These are phyloP conservation scores for Perilla frutescens DNA, from an alignment of 257 asterid species.

Conservation along the genomic window DNA sequence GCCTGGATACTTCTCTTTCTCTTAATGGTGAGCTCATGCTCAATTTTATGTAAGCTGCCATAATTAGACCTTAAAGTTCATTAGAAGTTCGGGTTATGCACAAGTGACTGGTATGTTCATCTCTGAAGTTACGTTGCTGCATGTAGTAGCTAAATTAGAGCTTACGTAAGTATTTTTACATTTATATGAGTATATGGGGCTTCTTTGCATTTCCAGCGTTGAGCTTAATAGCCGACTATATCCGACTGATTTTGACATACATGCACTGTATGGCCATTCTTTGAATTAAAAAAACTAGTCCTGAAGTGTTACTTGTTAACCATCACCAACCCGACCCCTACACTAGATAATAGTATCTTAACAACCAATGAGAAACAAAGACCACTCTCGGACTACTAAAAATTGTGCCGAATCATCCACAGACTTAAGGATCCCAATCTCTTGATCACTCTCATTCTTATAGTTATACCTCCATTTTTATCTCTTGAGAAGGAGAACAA, in stretches of 20 bases:
- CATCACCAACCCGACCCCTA: neutral
- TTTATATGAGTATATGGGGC: neutral
- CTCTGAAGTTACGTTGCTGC: neutral
- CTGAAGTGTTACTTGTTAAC: conserved; percentile 8
- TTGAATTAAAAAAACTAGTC: neutral
- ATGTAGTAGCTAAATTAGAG: no score
- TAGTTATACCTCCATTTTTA: neutral
- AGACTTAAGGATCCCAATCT: neutral
- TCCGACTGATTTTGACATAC: neutral
- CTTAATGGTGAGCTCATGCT: conserved; percentile 14
- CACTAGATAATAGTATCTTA: neutral
- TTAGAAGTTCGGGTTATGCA: neutral
- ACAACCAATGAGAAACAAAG: conserved; percentile 4
- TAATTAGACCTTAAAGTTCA: neutral
- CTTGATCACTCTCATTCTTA: neutral
- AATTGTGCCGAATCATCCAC: neutral
- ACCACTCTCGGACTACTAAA: neutral
- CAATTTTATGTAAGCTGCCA: conserved; percentile 9
- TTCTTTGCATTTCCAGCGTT: neutral
- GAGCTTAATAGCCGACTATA: neutral
- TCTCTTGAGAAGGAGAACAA: neutral
- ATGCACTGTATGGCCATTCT: neutral
- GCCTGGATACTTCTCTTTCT: neutral
- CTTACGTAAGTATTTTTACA: no score
- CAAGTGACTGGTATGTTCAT: neutral